phyloP scores from a whole-genome alignment of 495 filamentous ascomycete species.

The Tuber borchii region DNA sequence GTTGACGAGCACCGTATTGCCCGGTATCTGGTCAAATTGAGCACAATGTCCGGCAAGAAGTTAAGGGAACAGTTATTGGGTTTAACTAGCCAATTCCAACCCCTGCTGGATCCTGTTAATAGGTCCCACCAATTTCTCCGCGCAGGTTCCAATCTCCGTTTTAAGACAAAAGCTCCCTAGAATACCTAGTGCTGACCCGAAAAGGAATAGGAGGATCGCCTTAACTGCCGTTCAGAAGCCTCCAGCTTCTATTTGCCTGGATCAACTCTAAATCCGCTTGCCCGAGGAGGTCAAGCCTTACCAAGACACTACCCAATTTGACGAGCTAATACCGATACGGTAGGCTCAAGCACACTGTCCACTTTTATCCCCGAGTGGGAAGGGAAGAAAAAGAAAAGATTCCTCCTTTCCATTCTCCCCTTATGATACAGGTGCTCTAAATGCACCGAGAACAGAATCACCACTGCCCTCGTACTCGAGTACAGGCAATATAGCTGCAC shows the following conservation, averaged over 20 bases:
- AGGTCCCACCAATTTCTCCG: not conserved
- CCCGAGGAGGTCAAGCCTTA: not conserved
- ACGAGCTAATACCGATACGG: not conserved
- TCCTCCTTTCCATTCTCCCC: not conserved
- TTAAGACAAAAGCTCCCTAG: not conserved
- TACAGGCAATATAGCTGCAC: not conserved
- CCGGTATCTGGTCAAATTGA: not conserved
- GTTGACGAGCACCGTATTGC: not conserved
- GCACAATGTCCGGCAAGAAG: too few species aligned
- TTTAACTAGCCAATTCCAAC: too few species aligned
- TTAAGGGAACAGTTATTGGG: too few species aligned
- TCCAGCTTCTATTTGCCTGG: not conserved
- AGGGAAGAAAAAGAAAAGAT: not conserved
- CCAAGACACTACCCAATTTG: not conserved
- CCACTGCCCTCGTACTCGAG: not conserved
- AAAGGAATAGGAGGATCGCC: not conserved
- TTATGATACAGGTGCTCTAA: not conserved
- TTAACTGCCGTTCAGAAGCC: not conserved
- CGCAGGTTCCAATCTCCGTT: not conserved
- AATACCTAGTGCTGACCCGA: not conserved
- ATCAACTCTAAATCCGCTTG: not conserved
- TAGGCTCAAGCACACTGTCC: not conserved
- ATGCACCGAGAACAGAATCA: not conserved
- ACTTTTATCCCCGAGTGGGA: not conserved
- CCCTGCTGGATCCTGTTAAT: too few species aligned